Evolutionary conservation across 202 grass and related monocot species (phyloP).

Genomic region (Zoysia matrella): DNA sequence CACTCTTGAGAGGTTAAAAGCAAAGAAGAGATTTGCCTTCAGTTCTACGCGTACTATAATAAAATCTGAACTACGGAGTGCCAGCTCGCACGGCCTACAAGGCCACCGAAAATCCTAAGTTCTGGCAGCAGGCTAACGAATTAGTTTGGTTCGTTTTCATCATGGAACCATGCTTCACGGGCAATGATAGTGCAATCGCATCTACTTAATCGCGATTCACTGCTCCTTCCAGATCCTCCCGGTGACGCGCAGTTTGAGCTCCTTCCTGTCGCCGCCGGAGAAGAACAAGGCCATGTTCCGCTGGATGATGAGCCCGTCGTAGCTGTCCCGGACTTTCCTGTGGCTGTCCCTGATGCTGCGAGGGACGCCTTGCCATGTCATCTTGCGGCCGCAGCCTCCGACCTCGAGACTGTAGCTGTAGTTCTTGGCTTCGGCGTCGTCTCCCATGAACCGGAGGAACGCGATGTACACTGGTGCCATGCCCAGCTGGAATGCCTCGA

Average conservation of each 20-base stretch:
- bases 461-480: conserved; percentile 88
- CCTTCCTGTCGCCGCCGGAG: no score
- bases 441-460: conserved; percentile 96
- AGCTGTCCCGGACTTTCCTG: no score
- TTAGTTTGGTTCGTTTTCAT: neutral
- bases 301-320: no score
- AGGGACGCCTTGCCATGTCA: conserved; percentile 98
- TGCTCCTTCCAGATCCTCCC: conserved; percentile 99
- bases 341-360: no score
- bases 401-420: conserved; percentile 99
- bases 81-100: conserved; percentile 35
- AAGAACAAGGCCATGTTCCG: no score
- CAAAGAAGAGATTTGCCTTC: conserved; percentile 51
- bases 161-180: neutral
- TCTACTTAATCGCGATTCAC: conserved; percentile 6
- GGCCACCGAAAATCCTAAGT: conserved; percentile 16
- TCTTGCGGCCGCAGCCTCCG: conserved; percentile 82
- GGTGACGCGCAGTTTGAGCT: no score
- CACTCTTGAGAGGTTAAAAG: conserved; percentile 34
- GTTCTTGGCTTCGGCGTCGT: conserved; percentile 83
- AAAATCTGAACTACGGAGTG: conserved; percentile 13
- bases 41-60: neutral
- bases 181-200: neutral
- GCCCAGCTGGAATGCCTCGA: conserved; percentile 94
- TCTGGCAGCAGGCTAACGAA: neutral